These are phyloP conservation scores for Raffaelea albimanens DNA, from an alignment of 2,329 filamentous ascomycete genomes.

Conservation along the genomic window DNA sequence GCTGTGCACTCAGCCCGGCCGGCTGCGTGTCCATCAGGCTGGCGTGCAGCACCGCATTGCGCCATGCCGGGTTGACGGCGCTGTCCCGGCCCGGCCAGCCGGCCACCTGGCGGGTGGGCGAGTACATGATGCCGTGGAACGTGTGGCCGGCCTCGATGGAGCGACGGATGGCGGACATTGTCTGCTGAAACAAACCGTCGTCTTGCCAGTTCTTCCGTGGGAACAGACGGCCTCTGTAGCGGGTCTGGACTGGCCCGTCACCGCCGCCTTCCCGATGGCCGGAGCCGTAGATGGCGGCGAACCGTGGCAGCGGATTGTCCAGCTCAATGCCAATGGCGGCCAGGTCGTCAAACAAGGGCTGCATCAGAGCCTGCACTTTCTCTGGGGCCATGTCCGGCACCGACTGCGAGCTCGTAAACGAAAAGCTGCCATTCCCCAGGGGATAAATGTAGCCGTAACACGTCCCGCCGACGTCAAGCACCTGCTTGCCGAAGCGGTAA, in stretches of 20 bases:
- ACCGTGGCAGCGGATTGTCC: slow-evolving; percentile 5
- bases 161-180: slow-evolving; percentile 20
- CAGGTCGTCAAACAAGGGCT: slow-evolving; percentile 21
- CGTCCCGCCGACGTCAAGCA: slow-evolving; percentile 15
- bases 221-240: slow-evolving; percentile 24
- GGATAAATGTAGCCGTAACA: slow-evolving; percentile 18
- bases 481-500: slow-evolving; percentile 14
- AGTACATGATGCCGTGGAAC: slow-evolving; percentile 25
- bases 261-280: slow-evolving; percentile 9
- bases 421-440: slow-evolving; percentile 16
- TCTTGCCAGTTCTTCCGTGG: slow-evolving; percentile 22
- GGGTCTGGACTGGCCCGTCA: slow-evolving; percentile 13
- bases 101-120: slow-evolving; percentile 14
- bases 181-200: slow-evolving; percentile 14
- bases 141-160: slow-evolving; percentile 24
- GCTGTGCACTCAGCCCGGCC: slow-evolving; percentile 4
- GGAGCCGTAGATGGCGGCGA: slow-evolving; percentile 10
- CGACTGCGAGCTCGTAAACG: slow-evolving; percentile 14
- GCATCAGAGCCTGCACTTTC: slow-evolving; percentile 18
- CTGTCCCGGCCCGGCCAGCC: slow-evolving; percentile 12
- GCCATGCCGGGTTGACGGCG: slow-evolving; percentile 18
- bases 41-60: slow-evolving; percentile 14
- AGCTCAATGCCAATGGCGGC: slow-evolving; percentile 20
- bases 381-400: slow-evolving; percentile 20
- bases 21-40: slow-evolving; percentile 12